phyloP scores from a whole-genome alignment of 169 alveolate genomes.

The Plasmodium knowlesi region DNA sequence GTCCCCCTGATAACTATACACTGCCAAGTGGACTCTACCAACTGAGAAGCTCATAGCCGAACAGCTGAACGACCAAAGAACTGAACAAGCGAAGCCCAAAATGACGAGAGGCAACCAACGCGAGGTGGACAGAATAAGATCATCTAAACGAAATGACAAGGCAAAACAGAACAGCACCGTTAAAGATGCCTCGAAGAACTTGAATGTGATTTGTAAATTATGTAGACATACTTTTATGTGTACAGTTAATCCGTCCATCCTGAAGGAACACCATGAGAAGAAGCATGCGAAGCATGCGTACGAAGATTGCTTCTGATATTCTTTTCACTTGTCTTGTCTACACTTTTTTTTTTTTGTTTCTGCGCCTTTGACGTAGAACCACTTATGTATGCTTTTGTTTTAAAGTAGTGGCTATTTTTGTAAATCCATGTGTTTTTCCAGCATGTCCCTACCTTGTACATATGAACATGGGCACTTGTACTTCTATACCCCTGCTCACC shows the following conservation, averaged over 20 bases:
- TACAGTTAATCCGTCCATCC: conserved; percentile 83
- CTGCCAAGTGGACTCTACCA: not conserved
- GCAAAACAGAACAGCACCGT: conserved; percentile 81
- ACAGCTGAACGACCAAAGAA: not conserved
- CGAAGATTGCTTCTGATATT: conserved; percentile 81
- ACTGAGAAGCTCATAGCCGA: not conserved
- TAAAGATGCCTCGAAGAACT: conserved; percentile 81
- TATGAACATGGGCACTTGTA: not conserved
- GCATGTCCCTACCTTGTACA: not conserved
- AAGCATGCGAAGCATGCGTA: conserved; percentile 84
- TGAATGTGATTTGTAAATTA: conserved; percentile 83
- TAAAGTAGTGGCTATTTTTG: not conserved
- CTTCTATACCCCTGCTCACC: not conserved
- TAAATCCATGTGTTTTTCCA: not conserved
- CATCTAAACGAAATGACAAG: conserved; percentile 82
- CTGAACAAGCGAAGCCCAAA: not conserved
- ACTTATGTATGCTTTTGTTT: not conserved
- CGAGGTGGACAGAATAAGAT: conserved; percentile 86
- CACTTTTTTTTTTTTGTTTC: not conserved
- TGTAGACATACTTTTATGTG: conserved; percentile 89
- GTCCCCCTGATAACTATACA: not conserved
- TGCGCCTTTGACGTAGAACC: not conserved
- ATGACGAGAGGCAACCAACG: conserved; percentile 90
- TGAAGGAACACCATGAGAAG: conserved; percentile 85
- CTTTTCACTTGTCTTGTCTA: not conserved